Evolutionary conservation across 1,284 basidiomycete species (phyloP), one percentile per base, ranked within the genome.

Genomic region (Hemileia vastatrix): DNA sequence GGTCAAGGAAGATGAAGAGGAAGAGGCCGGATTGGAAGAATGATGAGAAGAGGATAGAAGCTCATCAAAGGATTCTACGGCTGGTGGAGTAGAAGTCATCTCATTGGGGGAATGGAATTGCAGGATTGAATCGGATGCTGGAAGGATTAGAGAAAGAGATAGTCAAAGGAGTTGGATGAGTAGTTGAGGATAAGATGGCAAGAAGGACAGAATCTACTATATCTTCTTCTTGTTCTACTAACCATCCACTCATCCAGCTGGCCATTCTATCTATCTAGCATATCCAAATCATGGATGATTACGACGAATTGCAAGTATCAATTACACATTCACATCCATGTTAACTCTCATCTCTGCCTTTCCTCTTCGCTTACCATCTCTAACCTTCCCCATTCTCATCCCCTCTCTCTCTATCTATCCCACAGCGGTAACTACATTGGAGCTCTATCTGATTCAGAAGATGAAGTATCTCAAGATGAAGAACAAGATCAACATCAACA

Each of bases 401-500:
- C 6, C 32, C 23, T 27, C 9, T 31, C 18, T 55, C 24, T 18
- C 40, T 45, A 6, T 33, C 53, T 31, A 6, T 11, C n/a, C 31
- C 6, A 13, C 57, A 65, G 63, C 57, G 73, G 73, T 47, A 75
- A 75, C 65, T 75, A 75, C 60, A 73, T 75, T 45, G 73, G 73
- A n/a, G 67, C 72, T 1, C 65, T 73, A n/a, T 72, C 70, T 15
- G 72, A 75, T 49, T 73, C 72, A 0, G 71, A 72, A 21, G 56
- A 40, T 40, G 36, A 65, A 18, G 70, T 65, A 11, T 67, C 67
- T 3, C 27, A 27, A 27, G 68, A 68, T 3, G 57, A 64, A 6
- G 32, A 64, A 32, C 31, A 49, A 44, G 52, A 63, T 2, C 45
- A 64, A 33, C 33, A 33, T 2, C 40, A 59, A 2, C 40, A 49